These are phyloP conservation scores for Thalia dealbata DNA, from an alignment of 176 grass and related monocot species.

Conservation along the genomic window DNA sequence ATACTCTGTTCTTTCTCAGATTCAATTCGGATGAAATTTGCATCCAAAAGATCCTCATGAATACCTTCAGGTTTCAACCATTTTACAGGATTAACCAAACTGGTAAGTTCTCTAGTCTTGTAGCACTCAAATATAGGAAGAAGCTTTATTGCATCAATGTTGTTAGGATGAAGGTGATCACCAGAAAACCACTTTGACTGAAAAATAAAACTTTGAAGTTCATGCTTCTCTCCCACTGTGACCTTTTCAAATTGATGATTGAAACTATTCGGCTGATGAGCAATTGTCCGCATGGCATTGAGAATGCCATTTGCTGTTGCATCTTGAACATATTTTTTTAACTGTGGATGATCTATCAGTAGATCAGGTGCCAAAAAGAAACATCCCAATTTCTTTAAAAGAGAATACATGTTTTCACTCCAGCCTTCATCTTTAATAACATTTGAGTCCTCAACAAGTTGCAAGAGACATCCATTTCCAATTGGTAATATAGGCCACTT, in stretches of 20 bases:
- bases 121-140: conserved; percentile 97
- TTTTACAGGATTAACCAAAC: conserved; percentile 56
- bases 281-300: conserved; percentile 67
- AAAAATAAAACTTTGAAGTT: conserved; percentile 85
- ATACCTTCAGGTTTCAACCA: conserved; percentile 94
- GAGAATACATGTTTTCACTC: conserved; percentile 89
- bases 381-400: conserved; percentile 84
- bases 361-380: conserved; percentile 66
- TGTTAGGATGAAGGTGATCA: conserved; percentile 45
- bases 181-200: conserved; percentile 97
- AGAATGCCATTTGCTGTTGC: conserved; percentile 77
- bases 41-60: conserved; percentile 71
- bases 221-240: conserved; percentile 71
- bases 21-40: conserved; percentile 71
- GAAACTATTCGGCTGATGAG: conserved; percentile 39
- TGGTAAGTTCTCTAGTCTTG: conserved; percentile 71
- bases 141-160: conserved; percentile 57
- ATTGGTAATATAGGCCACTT: conserved; percentile 93
- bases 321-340: conserved; percentile 70
- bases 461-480: conserved; percentile 51
- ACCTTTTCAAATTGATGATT: conserved; percentile 45
- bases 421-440: conserved; percentile 87
- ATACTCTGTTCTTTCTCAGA: conserved; percentile 82
- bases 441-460: conserved; percentile 77
- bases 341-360: conserved; percentile 70